Base-by-base conservation (phyloP, 345 rosid species). In the Boechera stricta region DNA sequence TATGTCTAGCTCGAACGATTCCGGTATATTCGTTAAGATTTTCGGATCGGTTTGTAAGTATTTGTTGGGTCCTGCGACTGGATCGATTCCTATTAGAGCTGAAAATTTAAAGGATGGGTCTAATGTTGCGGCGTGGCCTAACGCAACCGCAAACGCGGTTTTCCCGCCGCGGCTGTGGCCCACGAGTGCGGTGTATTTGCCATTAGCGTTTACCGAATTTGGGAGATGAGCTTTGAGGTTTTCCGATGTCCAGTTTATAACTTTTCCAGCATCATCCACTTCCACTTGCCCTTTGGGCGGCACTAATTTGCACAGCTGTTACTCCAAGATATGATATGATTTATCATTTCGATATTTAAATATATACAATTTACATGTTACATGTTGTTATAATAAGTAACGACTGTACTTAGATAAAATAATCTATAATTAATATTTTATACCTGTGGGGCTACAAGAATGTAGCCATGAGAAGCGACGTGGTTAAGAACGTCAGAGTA, bases 401-500 rank as follows among this genome's bases (percentile, higher is more conserved):
- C 24, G 24, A 21, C 24, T 21, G 24, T 21, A 21, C 24, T 21
- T 21, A 21, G 24, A 21, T 21, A 21, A 21, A 21, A 21, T 21
- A 21, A 21, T 21, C 24, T 21, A 21, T 21, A 21, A 21, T 21
- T 21, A 21, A 28, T 28, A 28, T 2, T 28, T 28, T 28, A 28
- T 28, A 39, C 81, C 73, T 78, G 77, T 31, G 81, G 81, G n/a
- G 77, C 81, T 13, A 78, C 73, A 12, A 72, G 54, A 57, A 78
- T 78, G 69, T 64, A 78, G 65, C 77, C 81, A 72, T 78, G 81
- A 59, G 81, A 78, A 71, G 77, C 72, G n/a, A 78, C 28, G 56
- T 78, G 81, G 67, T 33, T 21, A n/a, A 78, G 47, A 51, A 72
- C 31, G 26, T 72, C 68, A 48, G 81, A 71, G 77, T 77, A 77